Evolutionary conservation across 2,329 filamentous ascomycete species (phyloP), one percentile per base, ranked within the genome.

Genomic region (Pseudodiploospora longispora): DNA sequence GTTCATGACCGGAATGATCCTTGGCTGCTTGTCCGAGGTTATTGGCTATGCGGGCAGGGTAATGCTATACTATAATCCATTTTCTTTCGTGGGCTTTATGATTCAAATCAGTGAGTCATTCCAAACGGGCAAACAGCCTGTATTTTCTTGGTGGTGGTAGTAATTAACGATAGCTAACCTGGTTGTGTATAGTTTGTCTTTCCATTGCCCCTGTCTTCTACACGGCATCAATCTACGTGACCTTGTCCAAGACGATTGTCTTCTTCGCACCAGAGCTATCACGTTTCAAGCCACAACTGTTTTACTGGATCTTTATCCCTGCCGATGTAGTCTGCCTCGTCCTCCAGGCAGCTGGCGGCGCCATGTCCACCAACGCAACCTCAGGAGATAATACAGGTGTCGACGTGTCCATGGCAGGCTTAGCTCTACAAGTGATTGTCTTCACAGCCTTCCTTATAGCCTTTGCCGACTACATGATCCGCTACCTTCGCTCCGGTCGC

Each of bases 181-280:
- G 7, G 10, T 10, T 28, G 10, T 27, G 8, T 30, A 27, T 40
- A 78, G 72, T 59, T 48, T 81, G 76, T 59, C 67, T 85, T 41
- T 82, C 77, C 4, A 59, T 62, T 48, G 66, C 63, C 7, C 66
- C 66, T 42, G 65, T 69, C 47, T 69, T 66, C 51, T 69, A 77
- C 72, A 52, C 76, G 29, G 82, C 81, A 0, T 78, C 78, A 47
- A 79, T 85, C 55, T 86, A 85, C 58, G 72, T 85, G 43, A 82
- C 77, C 30, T 69, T 83, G 30, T 63, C 60, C 50, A 65, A 65
- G 49, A 54, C 62, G 5, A 70, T 71, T 52, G 40, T 71, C 36
- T 58, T 57, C 57, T 59, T 71, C 48, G 63, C 59, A 2, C 62
- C 61, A 3, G 55, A 62, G 2, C 55, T 71, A 34, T 69, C 69